Evolutionary conservation across 1,284 basidiomycete species (phyloP).

Genomic region (Microbotryum violaceum): DNA sequence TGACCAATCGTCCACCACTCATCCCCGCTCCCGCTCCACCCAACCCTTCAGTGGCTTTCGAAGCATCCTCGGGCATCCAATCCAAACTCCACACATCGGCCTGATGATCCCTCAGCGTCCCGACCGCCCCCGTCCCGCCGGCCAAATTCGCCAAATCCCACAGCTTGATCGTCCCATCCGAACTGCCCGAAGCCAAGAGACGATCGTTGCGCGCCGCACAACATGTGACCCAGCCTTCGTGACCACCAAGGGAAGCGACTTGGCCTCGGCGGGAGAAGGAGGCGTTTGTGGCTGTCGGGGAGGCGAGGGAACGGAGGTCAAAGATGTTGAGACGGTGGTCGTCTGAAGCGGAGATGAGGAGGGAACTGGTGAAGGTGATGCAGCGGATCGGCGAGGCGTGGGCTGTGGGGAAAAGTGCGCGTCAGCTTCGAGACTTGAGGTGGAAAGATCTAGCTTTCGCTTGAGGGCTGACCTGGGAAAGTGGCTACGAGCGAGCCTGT

Average conservation of each 20-base stretch:
- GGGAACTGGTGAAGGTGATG: slow-evolving; percentile 33
- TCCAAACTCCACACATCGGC: slow-evolving; percentile 34
- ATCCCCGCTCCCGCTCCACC: slow-evolving; percentile 27
- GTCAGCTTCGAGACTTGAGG: too few species aligned
- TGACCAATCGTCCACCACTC: slow-evolving; percentile 29
- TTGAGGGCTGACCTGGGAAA: slow-evolving; percentile 25
- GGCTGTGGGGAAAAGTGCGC: slow-evolving; percentile 10
- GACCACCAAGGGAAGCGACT: slow-evolving; percentile 32
- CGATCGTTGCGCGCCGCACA: slow-evolving; percentile 29
- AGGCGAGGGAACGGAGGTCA: slow-evolving; percentile 31
- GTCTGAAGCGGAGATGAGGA: slow-evolving; percentile 35
- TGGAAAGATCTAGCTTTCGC: not conserved
- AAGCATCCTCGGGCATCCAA: slow-evolving; percentile 28
- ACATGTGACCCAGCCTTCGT: slow-evolving; percentile 33
- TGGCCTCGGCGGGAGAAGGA: slow-evolving; percentile 26
- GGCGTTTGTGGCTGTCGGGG: slow-evolving; percentile 5
- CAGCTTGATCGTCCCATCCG: slow-evolving; percentile 33
- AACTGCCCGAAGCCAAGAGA: slow-evolving; percentile 27
- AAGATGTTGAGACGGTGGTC: slow-evolving; percentile 35
- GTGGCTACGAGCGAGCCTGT: slow-evolving; percentile 31
- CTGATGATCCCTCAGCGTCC: slow-evolving; percentile 31
- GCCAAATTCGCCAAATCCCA: slow-evolving; percentile 28
- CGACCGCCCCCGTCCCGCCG: slow-evolving; percentile 23
- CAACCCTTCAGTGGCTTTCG: slow-evolving; percentile 22
- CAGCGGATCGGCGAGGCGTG: slow-evolving; percentile 34